Conservation (phyloP, 2,329 filamentous ascomycete genomes). For the Arthrobotrys musiformis region DNA sequence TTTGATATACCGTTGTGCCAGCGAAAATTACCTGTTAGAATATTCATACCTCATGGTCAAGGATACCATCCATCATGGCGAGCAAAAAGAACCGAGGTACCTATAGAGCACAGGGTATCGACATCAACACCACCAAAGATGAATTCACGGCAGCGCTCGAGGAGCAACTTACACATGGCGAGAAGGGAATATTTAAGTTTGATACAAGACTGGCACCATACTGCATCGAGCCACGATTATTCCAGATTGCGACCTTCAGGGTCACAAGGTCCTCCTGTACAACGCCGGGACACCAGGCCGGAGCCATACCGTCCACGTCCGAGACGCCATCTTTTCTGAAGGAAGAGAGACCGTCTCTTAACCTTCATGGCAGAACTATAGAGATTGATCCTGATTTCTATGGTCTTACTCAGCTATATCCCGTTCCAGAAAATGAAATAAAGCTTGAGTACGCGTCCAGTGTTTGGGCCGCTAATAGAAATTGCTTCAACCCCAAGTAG, state of each 20-base stretch:
- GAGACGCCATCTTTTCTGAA: not conserved
- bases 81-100: slow-evolving; percentile 12
- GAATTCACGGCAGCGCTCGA: slow-evolving; percentile 4
- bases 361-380: not conserved
- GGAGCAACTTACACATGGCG: not conserved
- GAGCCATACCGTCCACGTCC: not conserved
- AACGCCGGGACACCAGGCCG: no score
- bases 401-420: slow-evolving; percentile 55
- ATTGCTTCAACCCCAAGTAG: not conserved
- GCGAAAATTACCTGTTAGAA: no score
- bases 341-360: not conserved
- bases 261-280: no score
- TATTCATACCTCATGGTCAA: no score
- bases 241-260: slow-evolving; percentile 23
- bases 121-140: not conserved
- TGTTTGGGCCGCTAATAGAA: not conserved
- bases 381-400: slow-evolving; percentile 53
- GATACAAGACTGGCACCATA: not conserved
- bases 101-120: slow-evolving; percentile 1
- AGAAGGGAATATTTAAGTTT: not conserved
- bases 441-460: slow-evolving; percentile 43
- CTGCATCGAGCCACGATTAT: not conserved
- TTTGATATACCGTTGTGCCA: no score
- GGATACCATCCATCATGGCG: no score
- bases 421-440: slow-evolving; percentile 11